Evolutionary conservation across 1,284 basidiomycete species (phyloP).

Genomic region (Microbotryum saponariae): DNA sequence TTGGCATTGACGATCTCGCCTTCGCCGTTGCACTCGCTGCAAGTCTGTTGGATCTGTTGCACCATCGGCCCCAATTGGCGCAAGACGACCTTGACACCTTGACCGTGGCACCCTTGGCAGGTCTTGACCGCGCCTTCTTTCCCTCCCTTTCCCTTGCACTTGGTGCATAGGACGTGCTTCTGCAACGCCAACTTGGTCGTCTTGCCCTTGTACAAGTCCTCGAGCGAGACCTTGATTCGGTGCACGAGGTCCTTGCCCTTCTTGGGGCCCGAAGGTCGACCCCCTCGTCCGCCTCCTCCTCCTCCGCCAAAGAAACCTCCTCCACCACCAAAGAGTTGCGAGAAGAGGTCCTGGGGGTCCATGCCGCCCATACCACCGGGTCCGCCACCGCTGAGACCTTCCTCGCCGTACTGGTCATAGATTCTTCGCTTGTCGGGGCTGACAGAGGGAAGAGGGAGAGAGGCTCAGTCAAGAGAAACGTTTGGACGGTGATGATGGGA

Average conservation of each 20-base stretch:
- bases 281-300: conserved; percentile 48
- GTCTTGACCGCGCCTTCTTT: conserved; percentile 88
- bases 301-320: conserved; percentile 49
- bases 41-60: conserved; percentile 94
- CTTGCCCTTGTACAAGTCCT: conserved; percentile 98
- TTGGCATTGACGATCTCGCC: conserved; percentile 93
- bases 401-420: conserved; percentile 91
- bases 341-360: conserved; percentile 97
- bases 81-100: conserved; percentile 82
- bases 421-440: conserved; percentile 30
- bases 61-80: conserved; percentile 99
- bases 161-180: conserved; percentile 85
- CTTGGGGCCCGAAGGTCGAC: conserved; percentile 69
- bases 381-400: conserved; percentile 79
- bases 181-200: conserved; percentile 95
- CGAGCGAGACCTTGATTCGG: conserved; percentile 88
- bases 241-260: conserved; percentile 98
- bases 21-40: conserved; percentile 82
- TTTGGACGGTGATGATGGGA: conserved; percentile 58
- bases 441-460: neutral
- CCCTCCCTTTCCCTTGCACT: conserved; percentile 93
- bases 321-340: conserved; percentile 81
- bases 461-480: conserved; percentile 3
- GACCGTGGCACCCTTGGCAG: conserved; percentile 75
- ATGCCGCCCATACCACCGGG: conserved; percentile 68